Base-by-base conservation (phyloP, 306 rosid species). In the Fragaria vesca region DNA sequence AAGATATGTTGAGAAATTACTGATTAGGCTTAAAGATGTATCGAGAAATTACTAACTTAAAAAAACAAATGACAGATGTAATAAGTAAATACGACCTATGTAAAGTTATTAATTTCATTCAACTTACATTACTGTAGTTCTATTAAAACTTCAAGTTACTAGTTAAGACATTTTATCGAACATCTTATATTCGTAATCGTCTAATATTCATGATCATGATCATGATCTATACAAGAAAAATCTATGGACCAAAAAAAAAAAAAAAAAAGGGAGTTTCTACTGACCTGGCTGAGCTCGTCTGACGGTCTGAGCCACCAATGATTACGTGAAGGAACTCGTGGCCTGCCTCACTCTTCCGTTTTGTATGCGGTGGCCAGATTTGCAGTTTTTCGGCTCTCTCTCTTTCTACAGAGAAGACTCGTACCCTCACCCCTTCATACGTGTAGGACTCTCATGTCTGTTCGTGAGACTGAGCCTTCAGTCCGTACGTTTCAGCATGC, bases 401-500 rank as follows among this genome's bases (percentile, higher is more conserved):
- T 67, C 71, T 66, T 66, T 36, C 48, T 66, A 9, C 2, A 47
- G 12, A n/a, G 18, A 1, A 67, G 51, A 67, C 72, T 40, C 51
- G 51, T 67, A 67, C 30, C 71, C 71, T 20, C 17, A 12, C 11
- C 50, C 28, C 51, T 26, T 32, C 32, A 20, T n/a, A 75, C 72
- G 62, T 75, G 79, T 32, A 62, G 50, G 61, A 20, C 28, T 75
- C 76, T 55, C 67, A 73, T 61, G 67, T 55, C 5, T 16, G 52
- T 55, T 73, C 38, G 52, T 5, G 54, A 26, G 12, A 57, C 52
- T 55, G 54, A 73, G 40, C 67, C 77, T 55, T 73, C 77, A 38
- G 67, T 73, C 67, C 77, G 77, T 73, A 73, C 77, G 32, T 38
- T 52, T 70, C 26, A 72, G 50, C 76, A 52, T 57, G 70, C 66